These are phyloP conservation scores for Coelastrella sp. DNA, from an alignment of 139 green algal genomes.

Conservation along the genomic window DNA sequence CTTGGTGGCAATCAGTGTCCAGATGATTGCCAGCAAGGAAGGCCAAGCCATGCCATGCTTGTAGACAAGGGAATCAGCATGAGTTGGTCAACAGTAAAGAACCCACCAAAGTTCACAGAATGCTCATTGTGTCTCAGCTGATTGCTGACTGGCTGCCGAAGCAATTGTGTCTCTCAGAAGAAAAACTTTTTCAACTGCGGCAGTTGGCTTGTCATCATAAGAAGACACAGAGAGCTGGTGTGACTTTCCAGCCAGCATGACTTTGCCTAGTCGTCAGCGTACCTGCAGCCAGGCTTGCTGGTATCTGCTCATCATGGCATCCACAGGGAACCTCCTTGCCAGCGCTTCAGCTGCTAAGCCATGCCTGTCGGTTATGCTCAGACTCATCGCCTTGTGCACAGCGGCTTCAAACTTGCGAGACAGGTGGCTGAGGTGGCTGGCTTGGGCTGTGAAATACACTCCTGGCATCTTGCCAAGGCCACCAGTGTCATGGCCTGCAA, in stretches of 20 bases:
- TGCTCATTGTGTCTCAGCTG: too few relatives aligned
- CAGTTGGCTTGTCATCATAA: too few relatives aligned
- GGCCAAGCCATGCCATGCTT: too few relatives aligned
- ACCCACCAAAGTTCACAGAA: too few relatives aligned
- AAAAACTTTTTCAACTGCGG: too few relatives aligned
- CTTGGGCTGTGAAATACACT: conserved; percentile 46
- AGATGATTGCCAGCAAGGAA: not conserved
- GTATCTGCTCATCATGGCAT: conserved; percentile 22
- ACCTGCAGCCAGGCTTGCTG: conserved; percentile 13
- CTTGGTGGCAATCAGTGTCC: too few relatives aligned
- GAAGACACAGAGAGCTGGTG: too few relatives aligned
- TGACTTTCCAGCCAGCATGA: too few relatives aligned
- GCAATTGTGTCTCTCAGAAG: too few relatives aligned
- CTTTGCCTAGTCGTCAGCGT: not conserved
- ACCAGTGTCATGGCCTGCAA: conserved; percentile 52
- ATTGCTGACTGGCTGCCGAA: too few relatives aligned
- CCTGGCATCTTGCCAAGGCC: conserved; percentile 56
- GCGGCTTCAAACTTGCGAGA: conserved; percentile 14
- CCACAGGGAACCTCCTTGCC: conserved; percentile 12
- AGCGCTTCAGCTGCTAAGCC: not conserved
- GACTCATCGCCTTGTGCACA: conserved; percentile 1
- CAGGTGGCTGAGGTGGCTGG: conserved; percentile 37
- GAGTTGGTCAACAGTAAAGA: too few relatives aligned
- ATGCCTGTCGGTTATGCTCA: not conserved
- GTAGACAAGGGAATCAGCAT: too few relatives aligned